phyloP scores from a whole-genome alignment of 805 yeast species.

The Barnettozyma californica region DNA sequence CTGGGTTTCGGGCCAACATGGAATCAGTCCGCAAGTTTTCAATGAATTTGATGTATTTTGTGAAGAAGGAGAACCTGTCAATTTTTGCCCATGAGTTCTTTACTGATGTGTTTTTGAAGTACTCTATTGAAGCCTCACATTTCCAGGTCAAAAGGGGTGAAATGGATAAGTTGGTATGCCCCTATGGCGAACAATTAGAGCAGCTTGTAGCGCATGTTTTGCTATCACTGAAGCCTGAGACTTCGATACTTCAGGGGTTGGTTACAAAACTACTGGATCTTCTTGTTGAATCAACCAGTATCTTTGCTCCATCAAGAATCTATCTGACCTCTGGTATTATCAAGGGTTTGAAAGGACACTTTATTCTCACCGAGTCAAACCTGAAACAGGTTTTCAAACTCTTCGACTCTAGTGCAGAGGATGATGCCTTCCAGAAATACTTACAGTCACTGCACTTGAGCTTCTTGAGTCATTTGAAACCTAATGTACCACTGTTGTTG shows the following conservation, averaged over 20 bases:
- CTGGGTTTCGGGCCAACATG: slow-evolving; percentile 71
- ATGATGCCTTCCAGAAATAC: slow-evolving; percentile 44
- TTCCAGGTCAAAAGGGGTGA: slow-evolving; percentile 39
- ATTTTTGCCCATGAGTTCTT: slow-evolving; percentile 43
- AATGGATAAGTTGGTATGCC: slow-evolving; percentile 37
- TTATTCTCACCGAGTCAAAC: slow-evolving; percentile 24
- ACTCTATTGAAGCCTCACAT: slow-evolving; percentile 57
- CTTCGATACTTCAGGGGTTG: slow-evolving; percentile 23
- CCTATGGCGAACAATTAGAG: slow-evolving; percentile 49
- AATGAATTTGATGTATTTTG: slow-evolving; percentile 46
- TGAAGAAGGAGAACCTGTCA: slow-evolving; percentile 41
- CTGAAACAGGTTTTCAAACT: slow-evolving; percentile 29
- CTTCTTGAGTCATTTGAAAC: slow-evolving; percentile 36
- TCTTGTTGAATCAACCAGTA: slow-evolving; percentile 40
- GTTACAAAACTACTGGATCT: slow-evolving; percentile 36
- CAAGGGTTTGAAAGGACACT: slow-evolving; percentile 38
- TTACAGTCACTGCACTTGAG: slow-evolving; percentile 48
- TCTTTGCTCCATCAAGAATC: slow-evolving; percentile 68
- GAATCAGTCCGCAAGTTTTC: slow-evolving; percentile 70
- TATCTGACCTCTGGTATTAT: slow-evolving; percentile 53
- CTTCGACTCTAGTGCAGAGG: slow-evolving; percentile 40
- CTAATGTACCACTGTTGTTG: slow-evolving; percentile 19
- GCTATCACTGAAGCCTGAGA: slow-evolving; percentile 29
- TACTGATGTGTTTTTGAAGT: slow-evolving; percentile 45
- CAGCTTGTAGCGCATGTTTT: slow-evolving; percentile 36